Evolutionary conservation across 2,329 filamentous ascomycete species (phyloP).

Genomic region (Cryoendolithus antarcticus): DNA sequence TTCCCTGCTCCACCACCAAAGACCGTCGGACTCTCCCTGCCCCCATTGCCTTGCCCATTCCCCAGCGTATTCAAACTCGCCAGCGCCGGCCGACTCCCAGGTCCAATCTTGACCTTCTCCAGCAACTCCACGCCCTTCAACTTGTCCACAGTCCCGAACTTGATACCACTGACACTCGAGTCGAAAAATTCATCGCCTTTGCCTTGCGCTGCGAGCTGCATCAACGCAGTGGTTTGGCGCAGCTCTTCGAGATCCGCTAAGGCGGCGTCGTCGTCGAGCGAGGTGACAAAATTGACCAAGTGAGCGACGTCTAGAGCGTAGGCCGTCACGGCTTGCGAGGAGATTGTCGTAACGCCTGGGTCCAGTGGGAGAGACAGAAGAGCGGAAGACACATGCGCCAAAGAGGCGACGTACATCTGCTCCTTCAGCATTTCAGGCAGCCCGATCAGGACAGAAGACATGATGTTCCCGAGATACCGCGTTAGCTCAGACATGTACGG

Average conservation of each 20-base stretch:
- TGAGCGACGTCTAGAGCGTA: conserved; percentile 75
- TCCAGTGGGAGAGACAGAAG: conserved; percentile 55
- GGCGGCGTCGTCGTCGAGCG: conserved; percentile 68
- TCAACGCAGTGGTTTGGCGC: conserved; percentile 78
- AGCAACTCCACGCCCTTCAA: conserved; percentile 76
- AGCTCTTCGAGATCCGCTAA: conserved; percentile 81
- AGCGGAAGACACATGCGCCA: conserved; percentile 69
- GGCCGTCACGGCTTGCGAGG: conserved; percentile 68
- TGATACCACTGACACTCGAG: conserved; percentile 75
- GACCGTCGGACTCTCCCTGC: conserved; percentile 3
- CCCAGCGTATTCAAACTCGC: conserved; percentile 3
- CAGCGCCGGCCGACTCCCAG: conserved; percentile 2
- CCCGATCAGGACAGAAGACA: conserved; percentile 85
- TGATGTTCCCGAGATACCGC: conserved; percentile 85
- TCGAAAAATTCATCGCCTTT: conserved; percentile 91
- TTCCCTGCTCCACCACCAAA: conserved; percentile 1
- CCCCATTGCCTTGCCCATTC: background rate
- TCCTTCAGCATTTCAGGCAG: conserved; percentile 95
- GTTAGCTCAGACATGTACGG: conserved; percentile 95
- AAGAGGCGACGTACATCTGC: conserved; percentile 91
- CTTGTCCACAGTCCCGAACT: conserved; percentile 85
- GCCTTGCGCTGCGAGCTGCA: conserved; percentile 60
- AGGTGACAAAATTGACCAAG: conserved; percentile 73
- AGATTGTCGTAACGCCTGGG: conserved; percentile 70
- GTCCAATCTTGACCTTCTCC: conserved; percentile 53